Base-by-base conservation (phyloP, 2,329 filamentous ascomycete genomes). In the Colletotrichum kahawae region DNA sequence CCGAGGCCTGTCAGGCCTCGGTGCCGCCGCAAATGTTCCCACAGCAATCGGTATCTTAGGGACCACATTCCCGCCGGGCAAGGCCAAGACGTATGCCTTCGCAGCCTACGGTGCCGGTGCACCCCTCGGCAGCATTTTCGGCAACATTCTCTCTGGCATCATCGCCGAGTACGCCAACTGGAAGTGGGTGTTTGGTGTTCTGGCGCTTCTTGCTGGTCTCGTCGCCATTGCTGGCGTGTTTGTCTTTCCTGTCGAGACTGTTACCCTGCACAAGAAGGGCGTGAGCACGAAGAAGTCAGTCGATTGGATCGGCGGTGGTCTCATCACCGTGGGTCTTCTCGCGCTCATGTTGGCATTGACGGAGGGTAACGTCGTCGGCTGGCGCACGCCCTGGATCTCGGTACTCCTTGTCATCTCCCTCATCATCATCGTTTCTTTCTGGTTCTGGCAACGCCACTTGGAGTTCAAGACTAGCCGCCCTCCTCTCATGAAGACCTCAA, bases 41-140 rank as follows among this genome's bases (percentile, higher is more conserved):
- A 94, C 92, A 0, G 93, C 93, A 0, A 91, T 95, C 79, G 93
- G 93, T 0, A 94, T 94, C 51, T 82, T 95, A 4, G 92, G 92
- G 1, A 90, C 90, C 2, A 93, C 91, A 0, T 94, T 94, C 70
- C 89, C 90, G 1, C 92, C 92, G 0, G 92, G 93, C 0, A 92
- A 90, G 77, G 90, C 92, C 5, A 94, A 94, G 83, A 94, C 93
- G 78, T 93, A 93, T 80, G 92, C 92, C 2, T 94, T 95, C 78
- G 90, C 90, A 48, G 87, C 89, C 27, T 94, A 93, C 73, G 88
- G 88, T 21, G 92, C 92, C 2, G 93, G 92, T 2, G 90, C 92
- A 0, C 92, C 93, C 0, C 82, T 93, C 0, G 93, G 93, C 0
- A 89, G 88, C 63, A 87, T 93, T 10, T 90, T 92, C 68, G 93